A percentile compares a stretch with the other conserved stretches of the same genome.
phyloP scores from a whole-genome alignment of 2,329 filamentous ascomycete genomes.

The Ophiostoma pallidulum region DNA sequence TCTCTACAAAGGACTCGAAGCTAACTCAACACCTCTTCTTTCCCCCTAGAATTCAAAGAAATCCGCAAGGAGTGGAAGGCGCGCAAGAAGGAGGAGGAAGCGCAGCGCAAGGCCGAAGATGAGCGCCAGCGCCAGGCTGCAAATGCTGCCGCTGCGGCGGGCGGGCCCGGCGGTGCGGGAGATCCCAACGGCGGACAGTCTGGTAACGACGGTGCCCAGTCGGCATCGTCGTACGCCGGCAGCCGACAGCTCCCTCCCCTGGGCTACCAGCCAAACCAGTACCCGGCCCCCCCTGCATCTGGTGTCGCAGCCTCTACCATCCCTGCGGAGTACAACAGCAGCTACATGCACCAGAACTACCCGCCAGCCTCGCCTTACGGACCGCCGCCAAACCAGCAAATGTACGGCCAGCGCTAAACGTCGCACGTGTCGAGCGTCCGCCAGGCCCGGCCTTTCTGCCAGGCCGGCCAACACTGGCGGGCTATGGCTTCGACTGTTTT shows the following conservation, averaged over 20 bases:
- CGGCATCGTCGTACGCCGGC: slow-evolving; percentile 45
- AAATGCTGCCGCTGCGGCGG: slow-evolving; percentile 43
- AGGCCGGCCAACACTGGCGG: too few relatives aligned
- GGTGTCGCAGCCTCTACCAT: slow-evolving; percentile 45
- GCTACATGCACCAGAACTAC: slow-evolving; percentile 49
- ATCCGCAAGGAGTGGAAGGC: slow-evolving; percentile 91
- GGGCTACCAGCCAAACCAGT: slow-evolving; percentile 59
- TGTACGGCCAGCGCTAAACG: slow-evolving; percentile 43
- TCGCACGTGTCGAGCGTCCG: too few relatives aligned
- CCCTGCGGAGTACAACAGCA: slow-evolving; percentile 45
- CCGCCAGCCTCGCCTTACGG: slow-evolving; percentile 50
- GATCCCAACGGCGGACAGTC: slow-evolving; percentile 43
- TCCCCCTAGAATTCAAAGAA: slow-evolving; percentile 97
- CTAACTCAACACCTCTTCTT: neutral
- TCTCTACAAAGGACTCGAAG: neutral
- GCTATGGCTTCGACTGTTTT: too few relatives aligned
- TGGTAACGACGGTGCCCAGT: slow-evolving; percentile 42
- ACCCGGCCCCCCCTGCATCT: slow-evolving; percentile 51
- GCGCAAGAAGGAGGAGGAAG: slow-evolving; percentile 97
- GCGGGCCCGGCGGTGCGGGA: slow-evolving; percentile 40
- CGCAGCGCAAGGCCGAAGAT: slow-evolving; percentile 78
- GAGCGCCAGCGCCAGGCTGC: slow-evolving; percentile 57
- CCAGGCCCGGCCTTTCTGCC: too few relatives aligned
- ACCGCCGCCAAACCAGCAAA: slow-evolving; percentile 45
- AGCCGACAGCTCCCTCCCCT: slow-evolving; percentile 65